phyloP scores from a whole-genome alignment of 1,284 basidiomycete species.

The Cutaneotrichosporon cutaneum region DNA sequence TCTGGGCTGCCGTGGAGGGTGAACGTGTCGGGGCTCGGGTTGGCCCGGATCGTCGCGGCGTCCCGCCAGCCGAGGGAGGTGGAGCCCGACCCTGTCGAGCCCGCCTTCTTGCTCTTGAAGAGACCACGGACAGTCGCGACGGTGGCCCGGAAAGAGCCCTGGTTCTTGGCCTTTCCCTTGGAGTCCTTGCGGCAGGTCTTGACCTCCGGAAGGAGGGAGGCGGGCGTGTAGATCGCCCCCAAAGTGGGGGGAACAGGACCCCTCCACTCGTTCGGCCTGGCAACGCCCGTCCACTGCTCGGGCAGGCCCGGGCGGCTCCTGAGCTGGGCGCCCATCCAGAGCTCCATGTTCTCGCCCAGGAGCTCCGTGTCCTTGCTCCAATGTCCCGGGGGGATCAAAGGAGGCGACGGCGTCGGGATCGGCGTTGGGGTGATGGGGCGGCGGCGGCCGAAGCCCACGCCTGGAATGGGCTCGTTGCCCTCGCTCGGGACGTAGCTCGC shows the following conservation, averaged over 20 bases:
- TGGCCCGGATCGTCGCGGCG: neutral
- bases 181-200: neutral
- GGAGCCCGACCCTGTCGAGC: neutral
- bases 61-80: neutral
- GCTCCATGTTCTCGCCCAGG: neutral
- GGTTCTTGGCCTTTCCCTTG: no score
- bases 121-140: neutral
- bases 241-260: neutral
- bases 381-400: neutral
- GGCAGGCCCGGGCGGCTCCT: no score
- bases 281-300: no score
- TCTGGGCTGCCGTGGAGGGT: no score
- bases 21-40: no score
- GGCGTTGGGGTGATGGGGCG: neutral
- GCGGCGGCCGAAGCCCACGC: neutral
- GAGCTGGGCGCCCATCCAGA: no score
- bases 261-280: no score
- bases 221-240: neutral
- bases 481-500: no score
- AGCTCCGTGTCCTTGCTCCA: neutral
- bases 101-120: neutral
- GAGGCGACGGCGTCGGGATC: neutral
- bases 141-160: no score
- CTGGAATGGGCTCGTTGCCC: neutral
- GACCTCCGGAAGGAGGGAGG: neutral